Evolutionary conservation across 2,329 filamentous ascomycete genomes (phyloP).

Genomic region (Venturia asperata): DNA sequence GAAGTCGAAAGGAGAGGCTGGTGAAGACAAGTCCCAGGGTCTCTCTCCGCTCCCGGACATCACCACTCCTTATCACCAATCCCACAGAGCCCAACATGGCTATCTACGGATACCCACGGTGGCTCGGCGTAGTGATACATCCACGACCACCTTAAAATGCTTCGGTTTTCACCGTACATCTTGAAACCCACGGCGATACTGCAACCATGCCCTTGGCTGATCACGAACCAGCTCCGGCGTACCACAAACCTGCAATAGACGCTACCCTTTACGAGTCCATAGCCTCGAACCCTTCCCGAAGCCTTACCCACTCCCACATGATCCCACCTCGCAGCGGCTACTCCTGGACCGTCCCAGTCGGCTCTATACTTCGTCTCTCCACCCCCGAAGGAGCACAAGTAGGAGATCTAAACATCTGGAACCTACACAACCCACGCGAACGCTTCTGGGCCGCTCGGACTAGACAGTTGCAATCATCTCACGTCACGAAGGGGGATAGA

Average conservation of each 20-base stretch:
- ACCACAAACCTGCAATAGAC: constrained; percentile 18
- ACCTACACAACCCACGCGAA: constrained; percentile 66
- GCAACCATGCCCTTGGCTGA: not conserved
- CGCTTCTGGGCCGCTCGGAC: constrained; percentile 77
- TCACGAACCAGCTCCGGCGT: constrained; percentile 12
- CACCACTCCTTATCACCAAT: not conserved
- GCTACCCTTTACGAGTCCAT: constrained; percentile 15
- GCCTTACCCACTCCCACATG: constrained; percentile 46
- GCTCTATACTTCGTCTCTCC: constrained; percentile 63
- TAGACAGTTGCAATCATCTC: constrained; percentile 68
- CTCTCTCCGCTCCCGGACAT: not conserved
- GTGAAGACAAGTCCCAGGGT: not conserved
- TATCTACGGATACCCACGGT: not conserved
- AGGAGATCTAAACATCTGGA: constrained; percentile 79
- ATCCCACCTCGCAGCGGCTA: constrained; percentile 66
- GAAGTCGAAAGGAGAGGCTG: no score
- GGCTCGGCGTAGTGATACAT: not conserved
- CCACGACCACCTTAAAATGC: not conserved
- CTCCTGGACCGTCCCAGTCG: constrained; percentile 64
- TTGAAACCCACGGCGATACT: not conserved
- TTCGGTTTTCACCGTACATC: no score
- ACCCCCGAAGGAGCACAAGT: constrained; percentile 75
- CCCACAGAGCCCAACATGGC: not conserved
- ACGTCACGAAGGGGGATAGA: constrained; percentile 64
- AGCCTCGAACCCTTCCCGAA: not conserved